Conservation (phyloP, 768 basidiomycete genomes). For the Sistotremastrum niveocremeum region DNA sequence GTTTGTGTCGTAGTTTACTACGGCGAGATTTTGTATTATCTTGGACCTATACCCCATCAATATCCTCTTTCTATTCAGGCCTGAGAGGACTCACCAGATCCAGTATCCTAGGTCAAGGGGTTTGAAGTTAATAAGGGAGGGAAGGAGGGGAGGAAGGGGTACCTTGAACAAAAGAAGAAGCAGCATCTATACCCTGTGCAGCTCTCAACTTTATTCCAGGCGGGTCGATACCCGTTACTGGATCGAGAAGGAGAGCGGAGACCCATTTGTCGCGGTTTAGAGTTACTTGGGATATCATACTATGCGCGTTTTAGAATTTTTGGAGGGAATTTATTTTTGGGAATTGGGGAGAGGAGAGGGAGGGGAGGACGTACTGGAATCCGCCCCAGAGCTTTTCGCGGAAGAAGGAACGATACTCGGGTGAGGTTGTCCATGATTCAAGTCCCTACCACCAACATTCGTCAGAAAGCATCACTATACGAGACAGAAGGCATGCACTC, state of each 20-base stretch:
- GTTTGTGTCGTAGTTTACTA: conserved; percentile 85
- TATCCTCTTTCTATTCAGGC: background rate
- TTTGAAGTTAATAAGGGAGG: too few relatives aligned
- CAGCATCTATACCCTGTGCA: conserved; percentile 46
- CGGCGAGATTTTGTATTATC: conserved; percentile 89
- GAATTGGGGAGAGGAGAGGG: background rate
- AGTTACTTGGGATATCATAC: conserved; percentile 72
- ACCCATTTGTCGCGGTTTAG: conserved; percentile 88
- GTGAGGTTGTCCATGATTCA: conserved; percentile 87
- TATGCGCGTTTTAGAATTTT: conserved; percentile 57
- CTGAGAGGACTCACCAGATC: conserved; percentile 45
- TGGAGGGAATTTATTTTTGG: too few relatives aligned
- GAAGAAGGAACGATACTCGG: conserved; percentile 79
- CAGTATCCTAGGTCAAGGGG: conserved; percentile 51
- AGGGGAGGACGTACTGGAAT: conserved; percentile 5
- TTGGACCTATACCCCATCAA: conserved; percentile 44
- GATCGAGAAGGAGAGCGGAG: conserved; percentile 79
- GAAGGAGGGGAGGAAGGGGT: conserved; percentile 15
- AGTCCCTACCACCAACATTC: conserved; percentile 37
- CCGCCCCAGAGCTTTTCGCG: conserved; percentile 58
- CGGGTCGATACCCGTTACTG: conserved; percentile 83
- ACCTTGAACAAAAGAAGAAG: conserved; percentile 17
- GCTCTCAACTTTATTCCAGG: conserved; percentile 76
- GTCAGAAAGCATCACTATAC: background rate
- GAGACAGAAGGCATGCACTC: conserved; percentile 10